Evolutionary conservation across 2,329 filamentous ascomycete genomes (phyloP).

Genomic region (Paraphaeosphaeria minitans): DNA sequence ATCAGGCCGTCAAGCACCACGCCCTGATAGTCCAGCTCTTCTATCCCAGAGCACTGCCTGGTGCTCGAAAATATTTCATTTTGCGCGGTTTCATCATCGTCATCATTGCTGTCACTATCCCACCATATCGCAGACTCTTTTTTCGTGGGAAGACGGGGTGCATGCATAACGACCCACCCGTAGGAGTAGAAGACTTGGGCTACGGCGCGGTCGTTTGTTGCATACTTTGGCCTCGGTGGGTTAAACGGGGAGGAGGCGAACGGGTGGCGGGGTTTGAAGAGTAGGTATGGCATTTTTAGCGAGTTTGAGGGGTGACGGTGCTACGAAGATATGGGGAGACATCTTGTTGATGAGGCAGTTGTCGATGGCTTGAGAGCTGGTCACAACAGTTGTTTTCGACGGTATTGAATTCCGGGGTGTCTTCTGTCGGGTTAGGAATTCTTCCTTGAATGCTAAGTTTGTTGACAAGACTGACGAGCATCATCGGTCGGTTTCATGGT

Average conservation of each 20-base stretch:
- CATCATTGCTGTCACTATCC: not conserved
- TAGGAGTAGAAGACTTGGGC: slow-evolving; percentile 1
- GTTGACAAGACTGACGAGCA: too few species aligned
- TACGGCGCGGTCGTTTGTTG: not conserved
- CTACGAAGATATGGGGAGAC: not conserved
- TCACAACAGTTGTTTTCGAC: too few species aligned
- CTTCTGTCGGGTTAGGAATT: too few species aligned
- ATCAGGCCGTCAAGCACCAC: not conserved
- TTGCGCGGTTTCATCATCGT: not conserved
- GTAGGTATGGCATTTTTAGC: not conserved
- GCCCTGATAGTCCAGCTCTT: not conserved
- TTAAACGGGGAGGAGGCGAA: not conserved
- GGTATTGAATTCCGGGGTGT: too few species aligned
- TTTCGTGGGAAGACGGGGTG: not conserved
- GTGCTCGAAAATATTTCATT: not conserved
- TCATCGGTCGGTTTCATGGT: too few species aligned
- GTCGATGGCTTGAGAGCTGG: too few species aligned
- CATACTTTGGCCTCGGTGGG: not conserved
- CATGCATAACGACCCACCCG: not conserved
- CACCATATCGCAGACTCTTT: not conserved
- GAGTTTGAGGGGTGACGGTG: not conserved
- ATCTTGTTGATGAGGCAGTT: too few species aligned
- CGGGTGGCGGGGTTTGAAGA: not conserved
- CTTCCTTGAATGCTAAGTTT: too few species aligned
- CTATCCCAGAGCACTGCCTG: not conserved